phyloP scores from a whole-genome alignment of 306 rosid genomes.

The Cucumis melo region DNA sequence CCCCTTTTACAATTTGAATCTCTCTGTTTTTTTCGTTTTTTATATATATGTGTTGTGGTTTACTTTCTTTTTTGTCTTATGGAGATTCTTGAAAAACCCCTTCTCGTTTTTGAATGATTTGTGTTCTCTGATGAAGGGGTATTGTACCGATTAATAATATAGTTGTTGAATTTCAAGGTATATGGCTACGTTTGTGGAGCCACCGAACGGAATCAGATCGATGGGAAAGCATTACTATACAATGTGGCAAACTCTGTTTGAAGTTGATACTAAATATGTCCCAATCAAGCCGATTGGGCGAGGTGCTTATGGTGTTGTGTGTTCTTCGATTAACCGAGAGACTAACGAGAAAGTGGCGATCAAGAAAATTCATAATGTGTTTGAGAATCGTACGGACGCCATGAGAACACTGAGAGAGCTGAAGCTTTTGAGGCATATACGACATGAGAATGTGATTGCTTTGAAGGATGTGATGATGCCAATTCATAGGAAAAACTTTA shows the following conservation, averaged over 20 bases:
- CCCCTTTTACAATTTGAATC: not conserved
- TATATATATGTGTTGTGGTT: not conserved
- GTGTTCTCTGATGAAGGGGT: not conserved
- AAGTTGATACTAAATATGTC: slow-evolving; percentile 67
- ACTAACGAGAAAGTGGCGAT: slow-evolving; percentile 80
- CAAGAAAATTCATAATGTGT: slow-evolving; percentile 68
- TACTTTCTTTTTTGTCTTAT: not conserved
- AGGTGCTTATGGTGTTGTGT: slow-evolving; percentile 79
- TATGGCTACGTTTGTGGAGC: slow-evolving; percentile 66
- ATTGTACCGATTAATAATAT: slow-evolving; percentile 5
- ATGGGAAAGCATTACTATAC: slow-evolving; percentile 56
- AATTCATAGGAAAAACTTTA: slow-evolving; percentile 38
- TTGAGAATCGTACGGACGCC: slow-evolving; percentile 49
- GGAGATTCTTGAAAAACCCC: slow-evolving; percentile 19
- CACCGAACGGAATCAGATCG: slow-evolving; percentile 41
- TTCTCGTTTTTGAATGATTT: not conserved
- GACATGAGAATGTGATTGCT: slow-evolving; percentile 70
- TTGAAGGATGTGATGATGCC: slow-evolving; percentile 86
- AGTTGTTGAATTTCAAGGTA: slow-evolving; percentile 23
- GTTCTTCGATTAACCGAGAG: slow-evolving; percentile 63
- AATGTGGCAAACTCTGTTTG: slow-evolving; percentile 68
- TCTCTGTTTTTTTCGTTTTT: not conserved
- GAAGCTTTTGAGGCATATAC: slow-evolving; percentile 58
- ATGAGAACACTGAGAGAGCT: slow-evolving; percentile 73
- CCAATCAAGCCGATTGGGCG: slow-evolving; percentile 74